Percentiles rank a stretch among this genome's conserved stretches.
These are phyloP conservation scores for Mychonastes homosphaera DNA, from an alignment of 139 green algal genomes.

Conservation along the genomic window DNA sequence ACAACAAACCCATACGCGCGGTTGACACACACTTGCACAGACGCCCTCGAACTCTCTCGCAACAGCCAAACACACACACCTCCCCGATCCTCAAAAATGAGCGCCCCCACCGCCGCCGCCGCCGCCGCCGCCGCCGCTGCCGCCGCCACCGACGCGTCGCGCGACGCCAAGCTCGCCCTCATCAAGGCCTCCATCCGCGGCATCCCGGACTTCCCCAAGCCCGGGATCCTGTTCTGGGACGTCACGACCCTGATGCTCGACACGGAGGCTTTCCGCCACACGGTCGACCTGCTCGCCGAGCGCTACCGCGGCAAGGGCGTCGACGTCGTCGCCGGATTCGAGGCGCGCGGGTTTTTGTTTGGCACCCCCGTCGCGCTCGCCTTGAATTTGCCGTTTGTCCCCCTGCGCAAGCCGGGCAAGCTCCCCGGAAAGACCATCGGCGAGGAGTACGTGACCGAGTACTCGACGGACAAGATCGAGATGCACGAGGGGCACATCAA, in stretches of 20 bases:
- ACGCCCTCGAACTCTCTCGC: too few relatives aligned
- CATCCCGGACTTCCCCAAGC: conserved; percentile 79
- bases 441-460: conserved; percentile 81
- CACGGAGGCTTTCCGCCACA: conserved; percentile 64
- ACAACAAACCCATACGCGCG: too few relatives aligned
- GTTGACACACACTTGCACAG: too few relatives aligned
- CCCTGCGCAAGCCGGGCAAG: conserved; percentile 93
- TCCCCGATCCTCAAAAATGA: too few relatives aligned
- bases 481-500: conserved; percentile 86
- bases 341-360: conserved; percentile 97
- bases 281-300: conserved; percentile 71
- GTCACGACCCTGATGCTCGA: conserved; percentile 91
- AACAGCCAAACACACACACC: too few relatives aligned
- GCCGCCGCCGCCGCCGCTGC: conserved; percentile 17
- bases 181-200: conserved; percentile 51
- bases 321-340: conserved; percentile 86
- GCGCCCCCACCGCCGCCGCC: not conserved
- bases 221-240: conserved; percentile 93
- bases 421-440: conserved; percentile 83
- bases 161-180: conserved; percentile 25
- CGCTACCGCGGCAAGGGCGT: conserved; percentile 64
- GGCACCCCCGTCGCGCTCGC: conserved; percentile 85
- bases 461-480: conserved; percentile 90
- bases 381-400: conserved; percentile 79
- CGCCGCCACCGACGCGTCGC: conserved; percentile 22